Percentiles rank a stretch among this genome's conserved stretches.
phyloP scores from a whole-genome alignment of 305 asterid genomes.

The Ilex paraguariensis region DNA sequence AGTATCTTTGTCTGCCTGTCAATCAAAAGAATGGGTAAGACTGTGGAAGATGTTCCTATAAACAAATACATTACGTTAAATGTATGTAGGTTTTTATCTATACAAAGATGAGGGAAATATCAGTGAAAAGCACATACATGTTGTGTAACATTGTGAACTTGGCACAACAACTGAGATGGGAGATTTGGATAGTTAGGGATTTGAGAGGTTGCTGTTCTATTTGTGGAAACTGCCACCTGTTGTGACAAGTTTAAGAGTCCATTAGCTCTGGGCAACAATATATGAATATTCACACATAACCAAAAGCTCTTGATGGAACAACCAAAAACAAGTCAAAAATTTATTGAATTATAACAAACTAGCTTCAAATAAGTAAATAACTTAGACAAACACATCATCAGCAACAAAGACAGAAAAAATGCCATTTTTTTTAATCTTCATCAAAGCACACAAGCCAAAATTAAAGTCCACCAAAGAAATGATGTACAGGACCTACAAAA shows the following conservation, averaged over 20 bases:
- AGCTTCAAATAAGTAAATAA: too few relatives aligned
- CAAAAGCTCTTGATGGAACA: neutral
- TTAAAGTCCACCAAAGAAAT: neutral
- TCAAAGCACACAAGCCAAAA: neutral
- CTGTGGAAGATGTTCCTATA: slow-evolving; percentile 1
- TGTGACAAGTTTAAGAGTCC: slow-evolving; percentile 8
- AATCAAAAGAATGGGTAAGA: slow-evolving; percentile 10
- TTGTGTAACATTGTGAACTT: slow-evolving; percentile 23
- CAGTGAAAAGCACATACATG: slow-evolving; percentile 45
- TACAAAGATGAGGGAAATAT: neutral
- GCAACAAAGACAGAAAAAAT: neutral
- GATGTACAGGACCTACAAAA: too few relatives aligned
- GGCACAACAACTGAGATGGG: slow-evolving; percentile 31
- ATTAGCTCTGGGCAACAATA: slow-evolving; percentile 12
- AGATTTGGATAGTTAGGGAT: slow-evolving; percentile 87
- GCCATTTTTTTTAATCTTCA: too few relatives aligned
- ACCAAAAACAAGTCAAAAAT: too few relatives aligned
- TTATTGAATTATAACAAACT: too few relatives aligned
- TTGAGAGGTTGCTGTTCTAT: slow-evolving; percentile 77
- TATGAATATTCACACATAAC: too few relatives aligned
- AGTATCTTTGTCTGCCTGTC: slow-evolving; percentile 89
- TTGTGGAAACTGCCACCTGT: slow-evolving; percentile 92
- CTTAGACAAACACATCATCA: too few relatives aligned
- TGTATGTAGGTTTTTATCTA: neutral
- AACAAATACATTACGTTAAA: neutral